Base-by-base conservation (phyloP, 495 filamentous ascomycete species). In the Lophium mytilinum region DNA sequence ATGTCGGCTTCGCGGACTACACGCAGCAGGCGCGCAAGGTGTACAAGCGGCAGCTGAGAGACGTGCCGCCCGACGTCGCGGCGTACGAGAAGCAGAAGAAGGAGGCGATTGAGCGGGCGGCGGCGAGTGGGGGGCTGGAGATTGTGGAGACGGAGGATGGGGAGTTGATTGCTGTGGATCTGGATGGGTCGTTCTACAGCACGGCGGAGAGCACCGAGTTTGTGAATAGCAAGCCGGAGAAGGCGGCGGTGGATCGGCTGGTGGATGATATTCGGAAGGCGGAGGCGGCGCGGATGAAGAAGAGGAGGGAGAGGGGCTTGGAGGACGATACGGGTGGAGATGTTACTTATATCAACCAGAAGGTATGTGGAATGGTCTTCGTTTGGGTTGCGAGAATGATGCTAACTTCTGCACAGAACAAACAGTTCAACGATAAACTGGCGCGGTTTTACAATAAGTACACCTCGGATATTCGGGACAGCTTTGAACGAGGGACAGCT, bases 341-440 rank as follows among this genome's bases (percentile, higher is more conserved):
- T 69, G 88, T 97, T 57, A 97, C 94, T 9, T 97, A 94, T 73
- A 98, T 98, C 79, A 98, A 98, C 72, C 90, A 96, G 72, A 96
- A 97, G 86, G 37, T 56, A 49, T 4, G 11, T 34, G 24, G 11
- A 5, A 7, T 14, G 11, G 1, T 10, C 7, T 17, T 15, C 9
- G 41, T 15, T 11, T 12, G 10, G 33, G 37, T 54, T 11, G 43
- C 37, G 37, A 6, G 24, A 5, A 14, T 19, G 5, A 18, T 48
- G 39, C 24, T 30, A 30, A 30, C 24, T 30, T 30, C 24, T 2
- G 9, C 24, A 33, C 48, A 58, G 63, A 68, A 68, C 58, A 71
- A 62, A 77, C 89, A 95, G 76, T 97, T 98, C 76, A 98, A 98
- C 80, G 86, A 93, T 75, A 97, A 97, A 74, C 72, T 98, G 72